A percentile compares a stretch with the other conserved stretches of the same genome.
These are phyloP conservation scores for Gymnopilus dilepis DNA, from an alignment of 768 basidiomycete species.

Conservation along the genomic window DNA sequence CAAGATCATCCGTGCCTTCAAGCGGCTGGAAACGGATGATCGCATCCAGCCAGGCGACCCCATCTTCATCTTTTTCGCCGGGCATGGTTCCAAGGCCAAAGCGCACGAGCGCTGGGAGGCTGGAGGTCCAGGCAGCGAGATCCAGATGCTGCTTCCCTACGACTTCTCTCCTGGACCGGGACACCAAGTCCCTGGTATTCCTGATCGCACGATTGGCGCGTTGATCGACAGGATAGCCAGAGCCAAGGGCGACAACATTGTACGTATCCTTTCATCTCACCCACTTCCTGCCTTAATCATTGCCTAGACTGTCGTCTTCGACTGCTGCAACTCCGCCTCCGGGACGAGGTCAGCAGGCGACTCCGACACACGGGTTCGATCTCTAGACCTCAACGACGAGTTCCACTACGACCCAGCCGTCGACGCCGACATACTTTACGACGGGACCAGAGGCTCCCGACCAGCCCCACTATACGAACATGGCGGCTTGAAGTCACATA, in stretches of 20 bases:
- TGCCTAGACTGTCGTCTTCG: constrained; percentile 18
- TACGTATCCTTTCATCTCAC: constrained; percentile 1
- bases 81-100: constrained; percentile 16
- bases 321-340: constrained; percentile 22
- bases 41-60: constrained; percentile 14
- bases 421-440: constrained; percentile 3
- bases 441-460: neutral
- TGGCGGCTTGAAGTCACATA: constrained; percentile 12
- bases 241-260: constrained; percentile 22
- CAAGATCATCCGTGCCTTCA: constrained; percentile 14
- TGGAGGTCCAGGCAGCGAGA: constrained; percentile 3
- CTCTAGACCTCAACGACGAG: neutral
- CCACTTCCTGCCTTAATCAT: neutral
- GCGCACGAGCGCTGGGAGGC: neutral
- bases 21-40: constrained; percentile 1
- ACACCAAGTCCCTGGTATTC: constrained; percentile 12
- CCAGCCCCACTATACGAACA: neutral
- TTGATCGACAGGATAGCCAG: constrained; percentile 15
- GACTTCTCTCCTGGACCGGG: constrained; percentile 13
- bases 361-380: constrained; percentile 8
- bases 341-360: constrained; percentile 7
- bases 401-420: neutral
- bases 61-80: constrained; percentile 23
- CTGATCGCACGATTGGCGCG: constrained; percentile 14
- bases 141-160: constrained; percentile 20